A percentile compares a stretch with the other conserved stretches of the same genome.
Evolutionary conservation across 1,139 yeast species (phyloP).

Genomic region (Suhomyces bokatorum): DNA sequence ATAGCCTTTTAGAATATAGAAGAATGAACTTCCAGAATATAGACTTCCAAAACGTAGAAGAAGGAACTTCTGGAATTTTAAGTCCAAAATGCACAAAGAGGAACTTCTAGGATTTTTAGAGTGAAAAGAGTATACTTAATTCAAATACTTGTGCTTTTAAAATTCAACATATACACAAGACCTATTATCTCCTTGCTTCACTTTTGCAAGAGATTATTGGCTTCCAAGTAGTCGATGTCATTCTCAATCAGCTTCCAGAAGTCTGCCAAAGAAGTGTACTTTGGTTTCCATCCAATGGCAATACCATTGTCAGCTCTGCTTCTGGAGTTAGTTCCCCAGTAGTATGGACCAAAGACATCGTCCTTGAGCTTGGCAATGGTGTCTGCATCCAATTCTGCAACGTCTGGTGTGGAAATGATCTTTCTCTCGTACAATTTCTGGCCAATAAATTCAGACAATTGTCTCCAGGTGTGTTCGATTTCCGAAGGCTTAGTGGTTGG

Average conservation of each 20-base stretch:
- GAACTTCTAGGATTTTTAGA: no score
- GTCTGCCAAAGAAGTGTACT: slow-evolving; percentile 16
- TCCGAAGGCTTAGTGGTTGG: slow-evolving; percentile 21
- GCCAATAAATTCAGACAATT: slow-evolving; percentile 29
- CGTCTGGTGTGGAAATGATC: slow-evolving; percentile 19
- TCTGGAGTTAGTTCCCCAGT: slow-evolving; percentile 36
- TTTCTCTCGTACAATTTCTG: slow-evolving; percentile 18
- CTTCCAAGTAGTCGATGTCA: slow-evolving; percentile 18
- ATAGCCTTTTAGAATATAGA: no score
- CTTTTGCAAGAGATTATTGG: background rate
- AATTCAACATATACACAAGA: no score
- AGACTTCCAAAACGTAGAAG: no score
- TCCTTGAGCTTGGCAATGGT: slow-evolving; percentile 18
- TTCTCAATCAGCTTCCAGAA: slow-evolving; percentile 21
- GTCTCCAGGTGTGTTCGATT: slow-evolving; percentile 34
- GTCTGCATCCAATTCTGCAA: slow-evolving; percentile 20
- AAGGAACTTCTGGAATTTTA: no score
- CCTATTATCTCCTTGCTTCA: no score
- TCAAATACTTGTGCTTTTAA: no score
- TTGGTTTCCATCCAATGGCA: slow-evolving; percentile 28
- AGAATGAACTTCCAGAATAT: no score
- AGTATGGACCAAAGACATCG: slow-evolving; percentile 23
- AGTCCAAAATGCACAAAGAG: no score
- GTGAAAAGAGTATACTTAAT: no score
- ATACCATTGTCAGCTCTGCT: slow-evolving; percentile 30